Evolutionary conservation across 2,329 filamentous ascomycete genomes (phyloP), one percentile per base, ranked within the genome.

Genomic region (Fulvia fulva): DNA sequence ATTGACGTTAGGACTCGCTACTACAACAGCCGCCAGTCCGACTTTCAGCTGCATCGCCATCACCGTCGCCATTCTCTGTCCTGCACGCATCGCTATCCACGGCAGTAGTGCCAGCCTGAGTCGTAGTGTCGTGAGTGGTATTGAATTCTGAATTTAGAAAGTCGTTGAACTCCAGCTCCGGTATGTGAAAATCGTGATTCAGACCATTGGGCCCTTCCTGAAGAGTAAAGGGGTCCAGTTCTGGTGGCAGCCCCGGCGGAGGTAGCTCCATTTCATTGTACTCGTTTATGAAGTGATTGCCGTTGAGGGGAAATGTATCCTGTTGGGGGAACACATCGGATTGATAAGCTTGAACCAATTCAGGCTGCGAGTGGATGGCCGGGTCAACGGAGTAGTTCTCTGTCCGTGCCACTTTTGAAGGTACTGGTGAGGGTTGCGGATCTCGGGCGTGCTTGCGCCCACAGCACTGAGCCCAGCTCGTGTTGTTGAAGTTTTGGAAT

Each of bases 381-480:
- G 28, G 30, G 4, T 23, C 55, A 22, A 44, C 52, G 23, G 47
- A 49, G 43, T 64, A 63, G 19, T 51, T 53, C 21, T 61, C 56
- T 14, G 55, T 61, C 41, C 60, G 56, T 16, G 58, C 32, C 11
- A 64, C 55, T 34, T 65, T 65, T 32, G 57, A 23, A 19, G 59
- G 46, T 19, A 51, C 53, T 11, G 65, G 61, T 9, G 62, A 51
- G 1, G 65, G 61, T 28, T 68, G 64, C 8, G 60, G 56, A 16
- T 65, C 67, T 22, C 68, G 62, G 8, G 69, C 68, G 56, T 72
- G 69, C 56, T 70, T 70, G 9, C 70, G 64, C 3, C 68, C 67
- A 58, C 70, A 72, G 57, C 67, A 69, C 46, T 71, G 68, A 47
- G 68, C 69, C 70, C 70, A 72, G 56, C 65, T 69, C 6, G 68